phyloP scores from a whole-genome alignment of 2,329 filamentous ascomycete genomes.

The Aspergillus sp. region DNA sequence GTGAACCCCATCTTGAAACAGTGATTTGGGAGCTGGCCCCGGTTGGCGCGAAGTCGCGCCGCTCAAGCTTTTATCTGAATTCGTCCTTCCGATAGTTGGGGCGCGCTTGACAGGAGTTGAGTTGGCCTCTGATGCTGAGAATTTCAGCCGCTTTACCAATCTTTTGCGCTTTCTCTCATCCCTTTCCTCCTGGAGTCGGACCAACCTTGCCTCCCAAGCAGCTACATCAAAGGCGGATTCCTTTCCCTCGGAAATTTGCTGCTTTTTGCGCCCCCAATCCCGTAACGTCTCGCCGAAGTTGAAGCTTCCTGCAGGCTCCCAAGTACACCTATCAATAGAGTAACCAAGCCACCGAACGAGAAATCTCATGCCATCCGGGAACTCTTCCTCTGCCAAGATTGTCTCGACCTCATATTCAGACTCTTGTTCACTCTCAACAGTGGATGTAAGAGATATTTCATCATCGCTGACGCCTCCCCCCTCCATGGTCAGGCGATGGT shows the following conservation, averaged over 20 bases:
- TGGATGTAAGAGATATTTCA: constrained; percentile 60
- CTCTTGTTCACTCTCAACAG: constrained; percentile 41
- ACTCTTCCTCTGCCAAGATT: constrained; percentile 50
- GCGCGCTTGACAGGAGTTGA: background rate
- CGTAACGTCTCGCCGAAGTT: constrained; percentile 35
- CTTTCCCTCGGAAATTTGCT: constrained; percentile 30
- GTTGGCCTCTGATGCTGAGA: constrained; percentile 15
- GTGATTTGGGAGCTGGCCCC: background rate
- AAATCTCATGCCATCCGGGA: constrained; percentile 46
- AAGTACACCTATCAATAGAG: constrained; percentile 55
- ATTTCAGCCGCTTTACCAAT: constrained; percentile 26
- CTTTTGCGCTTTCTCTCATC: constrained; percentile 28
- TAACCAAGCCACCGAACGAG: constrained; percentile 67
- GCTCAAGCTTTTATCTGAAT: background rate
- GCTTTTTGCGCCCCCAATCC: constrained; percentile 41
- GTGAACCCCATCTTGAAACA: background rate
- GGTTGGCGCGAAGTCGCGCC: background rate
- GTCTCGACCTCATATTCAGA: constrained; percentile 56
- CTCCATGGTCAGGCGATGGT: background rate
- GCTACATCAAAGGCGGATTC: constrained; percentile 33
- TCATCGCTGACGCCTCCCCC: constrained; percentile 41
- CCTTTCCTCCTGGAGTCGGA: constrained; percentile 20
- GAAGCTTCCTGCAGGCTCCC: constrained; percentile 51
- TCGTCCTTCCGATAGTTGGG: background rate
- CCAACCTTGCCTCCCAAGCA: constrained; percentile 28